A percentile compares a stretch with the other conserved stretches of the same genome.
Evolutionary conservation across 2,329 filamentous ascomycete species (phyloP).

Genomic region (Aspergillus calidoustus): DNA sequence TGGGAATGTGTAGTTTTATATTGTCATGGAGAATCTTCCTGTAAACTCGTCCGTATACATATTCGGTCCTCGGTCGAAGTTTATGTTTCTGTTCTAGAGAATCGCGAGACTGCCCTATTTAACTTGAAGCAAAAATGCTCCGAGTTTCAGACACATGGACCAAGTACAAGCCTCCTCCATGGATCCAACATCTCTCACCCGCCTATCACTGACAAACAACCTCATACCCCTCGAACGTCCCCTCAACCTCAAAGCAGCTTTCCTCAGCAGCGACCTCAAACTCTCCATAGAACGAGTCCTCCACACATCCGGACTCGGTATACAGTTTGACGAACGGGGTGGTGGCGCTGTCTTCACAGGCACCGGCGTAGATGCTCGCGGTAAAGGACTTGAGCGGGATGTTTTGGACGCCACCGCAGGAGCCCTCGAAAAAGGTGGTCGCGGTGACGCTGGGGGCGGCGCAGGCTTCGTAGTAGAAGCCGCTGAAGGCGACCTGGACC

Average conservation of each 20-base stretch:
- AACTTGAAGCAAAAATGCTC: too few species aligned
- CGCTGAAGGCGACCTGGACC: neutral
- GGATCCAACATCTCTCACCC: too few species aligned
- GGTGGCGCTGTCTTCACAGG: neutral
- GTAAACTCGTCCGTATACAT: too few species aligned
- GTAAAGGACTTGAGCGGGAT: neutral
- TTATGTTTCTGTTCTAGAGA: too few species aligned
- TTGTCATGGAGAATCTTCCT: too few species aligned
- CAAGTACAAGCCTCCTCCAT: too few species aligned
- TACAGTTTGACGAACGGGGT: neutral
- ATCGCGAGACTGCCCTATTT: too few species aligned
- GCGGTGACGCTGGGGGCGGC: neutral
- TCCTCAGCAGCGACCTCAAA: neutral
- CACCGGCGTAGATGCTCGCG: neutral
- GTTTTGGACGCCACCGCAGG: neutral
- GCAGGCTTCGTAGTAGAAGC: neutral
- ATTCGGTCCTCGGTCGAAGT: too few species aligned
- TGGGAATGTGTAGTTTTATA: too few species aligned
- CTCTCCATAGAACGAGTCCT: neutral
- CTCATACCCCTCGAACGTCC: neutral
- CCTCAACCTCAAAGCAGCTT: neutral
- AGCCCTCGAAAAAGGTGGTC: neutral
- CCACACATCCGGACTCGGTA: neutral
- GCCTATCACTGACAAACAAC: neutral
- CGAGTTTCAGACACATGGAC: too few species aligned